Base-by-base conservation (phyloP, 805 yeast genomes). In the Ogataea methanolica region DNA sequence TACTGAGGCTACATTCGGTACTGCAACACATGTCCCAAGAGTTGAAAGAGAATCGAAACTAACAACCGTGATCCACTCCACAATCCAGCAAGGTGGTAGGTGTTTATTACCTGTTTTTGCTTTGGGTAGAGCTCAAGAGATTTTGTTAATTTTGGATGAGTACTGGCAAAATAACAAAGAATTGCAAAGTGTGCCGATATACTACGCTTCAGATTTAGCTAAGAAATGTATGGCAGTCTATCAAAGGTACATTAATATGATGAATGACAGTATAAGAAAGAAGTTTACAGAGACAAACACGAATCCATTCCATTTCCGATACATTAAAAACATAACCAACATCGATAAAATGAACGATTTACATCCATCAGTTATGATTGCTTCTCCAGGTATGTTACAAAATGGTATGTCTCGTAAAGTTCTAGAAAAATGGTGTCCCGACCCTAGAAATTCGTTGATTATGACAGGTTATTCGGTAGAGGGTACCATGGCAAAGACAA, bases 371-470 rank as follows among this genome's bases (percentile, higher is more conserved):
- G 98, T 94, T 19, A 91, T 94, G 67, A 79, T 94, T 34, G 99
- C 99, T 0, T 82, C 96, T 40, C 99, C 99, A 0, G 99, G 99
- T 63, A 94, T 94, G 99, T 73, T 94, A 42, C 99, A 92, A 65
- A 91, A 87, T 63, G 99, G 99, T 52, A 83, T 91, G 3, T 89
- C 97, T 0, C 75, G 99, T 57, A 94, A 87, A 57, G 72, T 94
- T 19, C 74, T 94, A 29, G 99, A 94, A 61, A 80, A 85, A 64
- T 94, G 99, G 99, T 91, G 96, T 5, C 99, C 99, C 0, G 98
- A 94, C 59, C 86, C 95, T 3, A 85, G 88, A 60, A 94, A 94
- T 58, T 73, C 95, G 2, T 82, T 90, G 23, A 78, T 94, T 21
- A 68, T 94, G 63, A 94, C 99, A 0, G 99, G 99, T 71, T 94